These are phyloP conservation scores for Aureobasidium sp. DNA, from an alignment of 2,329 filamentous ascomycete species.

Conservation along the genomic window DNA sequence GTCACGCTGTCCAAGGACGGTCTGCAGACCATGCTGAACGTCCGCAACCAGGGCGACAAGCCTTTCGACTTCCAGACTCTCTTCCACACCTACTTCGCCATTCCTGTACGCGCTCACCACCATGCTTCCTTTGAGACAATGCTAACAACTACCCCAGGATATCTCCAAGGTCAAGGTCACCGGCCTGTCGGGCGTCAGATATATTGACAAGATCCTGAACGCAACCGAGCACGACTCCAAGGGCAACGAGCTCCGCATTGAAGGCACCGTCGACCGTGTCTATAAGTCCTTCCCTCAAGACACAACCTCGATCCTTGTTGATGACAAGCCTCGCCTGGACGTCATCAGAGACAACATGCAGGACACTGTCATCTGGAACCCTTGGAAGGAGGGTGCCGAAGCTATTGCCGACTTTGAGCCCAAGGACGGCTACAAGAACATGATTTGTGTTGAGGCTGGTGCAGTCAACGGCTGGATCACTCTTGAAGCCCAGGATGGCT, in stretches of 20 bases:
- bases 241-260: constrained; percentile 58
- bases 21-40: constrained; percentile 73
- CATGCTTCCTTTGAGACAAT: neutral
- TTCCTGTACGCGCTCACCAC: constrained; percentile 54
- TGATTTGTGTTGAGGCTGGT: constrained; percentile 92
- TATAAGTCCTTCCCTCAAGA: constrained; percentile 62
- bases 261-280: constrained; percentile 77
- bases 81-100: constrained; percentile 80
- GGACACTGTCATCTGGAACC: constrained; percentile 95
- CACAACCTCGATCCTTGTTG: constrained; percentile 57
- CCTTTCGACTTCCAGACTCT: constrained; percentile 88
- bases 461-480: constrained; percentile 74
- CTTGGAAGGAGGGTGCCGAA: constrained; percentile 78
- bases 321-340: constrained; percentile 58
- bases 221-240: constrained; percentile 58
- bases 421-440: constrained; percentile 82
- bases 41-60: constrained; percentile 77
- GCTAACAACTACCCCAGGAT: constrained; percentile 49
- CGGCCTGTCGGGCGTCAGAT: constrained; percentile 69
- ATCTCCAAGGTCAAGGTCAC: constrained; percentile 65
- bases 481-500: constrained; percentile 69
- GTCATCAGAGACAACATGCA: constrained; percentile 76
- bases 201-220: constrained; percentile 75
- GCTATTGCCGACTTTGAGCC: constrained; percentile 82
- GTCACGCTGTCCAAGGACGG: constrained; percentile 72